Percentiles rank a stretch among this genome's conserved stretches.
Conservation (phyloP, 192 early-diverging fungal genomes). For the Backusella morwellensis region DNA sequence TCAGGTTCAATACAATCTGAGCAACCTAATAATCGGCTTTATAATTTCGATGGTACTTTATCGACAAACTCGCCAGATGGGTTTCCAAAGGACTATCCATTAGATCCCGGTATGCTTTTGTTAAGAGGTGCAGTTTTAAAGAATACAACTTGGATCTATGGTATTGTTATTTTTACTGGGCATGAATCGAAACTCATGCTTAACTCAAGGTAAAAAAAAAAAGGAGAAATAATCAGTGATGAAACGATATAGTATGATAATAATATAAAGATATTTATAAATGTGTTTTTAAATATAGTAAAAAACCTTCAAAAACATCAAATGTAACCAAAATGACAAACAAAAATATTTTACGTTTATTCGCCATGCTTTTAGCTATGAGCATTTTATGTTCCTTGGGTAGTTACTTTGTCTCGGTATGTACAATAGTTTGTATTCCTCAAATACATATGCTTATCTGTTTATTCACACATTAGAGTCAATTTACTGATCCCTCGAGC, state of each 20-base stretch:
- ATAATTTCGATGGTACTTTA: slow-evolving; percentile 81
- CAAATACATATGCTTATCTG: not conserved
- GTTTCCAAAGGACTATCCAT: slow-evolving; percentile 66
- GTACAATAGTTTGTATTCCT: slow-evolving; percentile 9
- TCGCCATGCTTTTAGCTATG: slow-evolving; percentile 83
- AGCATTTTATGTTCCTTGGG: slow-evolving; percentile 88
- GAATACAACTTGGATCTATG: slow-evolving; percentile 95
- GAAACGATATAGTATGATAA: not conserved
- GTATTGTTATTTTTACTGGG: slow-evolving; percentile 86
- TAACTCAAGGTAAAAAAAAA: slow-evolving; percentile 49
- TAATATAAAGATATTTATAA: not conserved
- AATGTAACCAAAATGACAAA: slow-evolving; percentile 40
- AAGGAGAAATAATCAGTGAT: not conserved
- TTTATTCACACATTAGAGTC: not conserved
- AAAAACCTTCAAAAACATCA: slow-evolving; percentile 40
- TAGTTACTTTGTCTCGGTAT: slow-evolving; percentile 57
- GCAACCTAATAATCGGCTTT: slow-evolving; percentile 89
- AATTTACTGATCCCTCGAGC: slow-evolving; percentile 29
- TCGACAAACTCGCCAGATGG: slow-evolving; percentile 22
- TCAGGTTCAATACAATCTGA: slow-evolving; percentile 84
- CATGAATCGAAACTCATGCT: slow-evolving; percentile 97
- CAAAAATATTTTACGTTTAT: slow-evolving; percentile 89
- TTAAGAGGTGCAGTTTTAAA: slow-evolving; percentile 87
- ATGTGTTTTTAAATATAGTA: slow-evolving; percentile 19
- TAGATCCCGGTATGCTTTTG: slow-evolving; percentile 88